Evolutionary conservation across 208 protist genomes (phyloP).

Genomic region (Pavlovales sp.): DNA sequence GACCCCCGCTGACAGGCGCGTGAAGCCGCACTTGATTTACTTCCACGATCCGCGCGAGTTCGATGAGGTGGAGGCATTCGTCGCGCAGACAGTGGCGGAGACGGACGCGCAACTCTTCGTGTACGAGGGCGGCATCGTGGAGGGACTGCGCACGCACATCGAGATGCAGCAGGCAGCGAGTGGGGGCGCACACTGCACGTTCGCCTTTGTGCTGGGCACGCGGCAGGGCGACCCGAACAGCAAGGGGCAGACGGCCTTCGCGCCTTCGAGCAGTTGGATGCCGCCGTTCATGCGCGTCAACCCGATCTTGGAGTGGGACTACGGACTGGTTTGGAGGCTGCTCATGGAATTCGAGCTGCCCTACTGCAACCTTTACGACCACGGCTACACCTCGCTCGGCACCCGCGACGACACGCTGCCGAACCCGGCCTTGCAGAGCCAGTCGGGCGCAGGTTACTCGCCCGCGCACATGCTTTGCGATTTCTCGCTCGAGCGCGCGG

Average conservation of each 20-base stretch:
- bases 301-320: slow-evolving; percentile 9
- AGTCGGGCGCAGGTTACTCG: neutral
- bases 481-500: slow-evolving; percentile 20
- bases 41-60: slow-evolving; percentile 36
- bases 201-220: slow-evolving; percentile 31
- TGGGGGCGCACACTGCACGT: neutral
- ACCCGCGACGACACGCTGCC: slow-evolving; percentile 15
- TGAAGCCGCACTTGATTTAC: slow-evolving; percentile 3
- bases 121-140: neutral
- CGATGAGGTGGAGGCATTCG: slow-evolving; percentile 16
- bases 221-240: slow-evolving; percentile 38
- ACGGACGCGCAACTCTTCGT: neutral
- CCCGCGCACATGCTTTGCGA: slow-evolving; percentile 6
- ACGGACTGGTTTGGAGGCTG: slow-evolving; percentile 21
- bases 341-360: slow-evolving; percentile 27
- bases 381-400: slow-evolving; percentile 42
- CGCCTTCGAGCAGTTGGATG: slow-evolving; percentile 17
- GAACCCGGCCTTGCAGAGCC: slow-evolving; percentile 22
- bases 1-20: neutral
- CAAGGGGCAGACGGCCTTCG: neutral
- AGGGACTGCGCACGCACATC: neutral
- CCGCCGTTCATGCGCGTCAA: slow-evolving; percentile 41
- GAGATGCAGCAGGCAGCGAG: neutral
- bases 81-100: neutral
- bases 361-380: slow-evolving; percentile 22